A percentile compares a stretch with the other conserved stretches of the same genome.
These are phyloP conservation scores for Mycena belliarum DNA, from an alignment of 768 basidiomycete species.

Conservation along the genomic window DNA sequence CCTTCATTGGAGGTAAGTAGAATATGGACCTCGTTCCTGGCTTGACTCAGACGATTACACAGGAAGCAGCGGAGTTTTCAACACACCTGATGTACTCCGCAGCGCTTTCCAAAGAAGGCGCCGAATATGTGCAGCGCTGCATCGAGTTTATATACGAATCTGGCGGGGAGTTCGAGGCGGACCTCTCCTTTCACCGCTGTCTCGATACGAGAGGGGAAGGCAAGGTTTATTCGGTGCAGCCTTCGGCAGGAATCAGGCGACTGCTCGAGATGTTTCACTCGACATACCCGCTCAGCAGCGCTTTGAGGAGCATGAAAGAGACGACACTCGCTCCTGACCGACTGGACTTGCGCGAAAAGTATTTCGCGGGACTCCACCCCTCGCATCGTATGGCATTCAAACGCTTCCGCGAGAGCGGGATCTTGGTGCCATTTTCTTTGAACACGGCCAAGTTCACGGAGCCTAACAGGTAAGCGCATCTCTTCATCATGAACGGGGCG, in stretches of 20 bases:
- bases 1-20: constrained; percentile 20
- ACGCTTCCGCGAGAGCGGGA: constrained; percentile 29
- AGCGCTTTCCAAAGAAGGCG: constrained; percentile 26
- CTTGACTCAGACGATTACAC: neutral
- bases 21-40: neutral
- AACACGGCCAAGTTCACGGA: constrained; percentile 29
- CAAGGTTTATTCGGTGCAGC: constrained; percentile 23
- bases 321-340: constrained; percentile 36
- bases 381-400: constrained; percentile 34
- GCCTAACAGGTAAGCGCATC: constrained; percentile 30
- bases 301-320: constrained; percentile 26
- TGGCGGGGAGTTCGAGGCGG: constrained; percentile 6
- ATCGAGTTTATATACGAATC: constrained; percentile 25
- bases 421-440: constrained; percentile 32
- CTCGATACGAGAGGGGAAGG: constrained; percentile 27
- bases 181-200: constrained; percentile 17
- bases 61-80: constrained; percentile 33
- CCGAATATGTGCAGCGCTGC: constrained; percentile 27
- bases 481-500: neutral
- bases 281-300: constrained; percentile 23
- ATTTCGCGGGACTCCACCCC: constrained; percentile 35
- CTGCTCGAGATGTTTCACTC: constrained; percentile 29
- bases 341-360: constrained; percentile 40
- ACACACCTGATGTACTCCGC: constrained; percentile 38
- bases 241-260: constrained; percentile 19